Evolutionary conservation across 169 alveolate genomes (phyloP), one percentile per base, ranked within the genome.

Genomic region (Eimeria brunetti): DNA sequence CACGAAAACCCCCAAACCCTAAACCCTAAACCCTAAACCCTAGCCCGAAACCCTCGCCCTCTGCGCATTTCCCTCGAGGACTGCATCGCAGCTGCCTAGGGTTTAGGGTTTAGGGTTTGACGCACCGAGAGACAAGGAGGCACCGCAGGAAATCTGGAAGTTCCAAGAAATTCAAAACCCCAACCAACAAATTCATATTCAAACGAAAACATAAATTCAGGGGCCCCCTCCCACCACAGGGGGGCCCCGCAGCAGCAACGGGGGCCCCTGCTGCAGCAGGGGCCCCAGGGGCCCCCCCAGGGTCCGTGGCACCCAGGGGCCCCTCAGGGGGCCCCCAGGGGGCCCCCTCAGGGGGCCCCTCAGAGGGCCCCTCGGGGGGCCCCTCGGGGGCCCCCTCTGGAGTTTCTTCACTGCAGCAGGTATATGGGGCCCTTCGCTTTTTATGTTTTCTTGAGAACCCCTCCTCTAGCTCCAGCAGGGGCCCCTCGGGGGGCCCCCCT

Each of bases 181-280:
- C 88, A 1, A 38, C 88, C 41, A 78, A 22, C 67, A 41, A 41
- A 27, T 22, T 46, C 38, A 7, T 14, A 20, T 16, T 49, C 24
- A 78, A 49, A 27, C 12, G 1, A 78, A 78, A 78, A 11, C 41
- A 62, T 27, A 44, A 2, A 22, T 38, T 1, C 5, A 24, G 64
- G 88, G 88, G 67, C 27, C 64, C 88, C 88, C 36, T 64, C 8
- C 30, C 88, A 22, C 60, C 62, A 44, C 9, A n/a, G 41, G 51
- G 88, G 88, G 88, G 64, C 64, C 88, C 88, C 62, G 20, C 85
- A 36, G 85, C 62, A 46, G n/a, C 83, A 33, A 11, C 83, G n/a
- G 83, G 83, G 83, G 83, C 30, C 83, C 83, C 83, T 38, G n/a
- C 64, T 9, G n/a, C n/a, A n/a, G n/a, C n/a, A n/a, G 18, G 24